Base-by-base conservation (phyloP, 2,329 filamentous ascomycete genomes). In the Aspergillus fijiensis region DNA sequence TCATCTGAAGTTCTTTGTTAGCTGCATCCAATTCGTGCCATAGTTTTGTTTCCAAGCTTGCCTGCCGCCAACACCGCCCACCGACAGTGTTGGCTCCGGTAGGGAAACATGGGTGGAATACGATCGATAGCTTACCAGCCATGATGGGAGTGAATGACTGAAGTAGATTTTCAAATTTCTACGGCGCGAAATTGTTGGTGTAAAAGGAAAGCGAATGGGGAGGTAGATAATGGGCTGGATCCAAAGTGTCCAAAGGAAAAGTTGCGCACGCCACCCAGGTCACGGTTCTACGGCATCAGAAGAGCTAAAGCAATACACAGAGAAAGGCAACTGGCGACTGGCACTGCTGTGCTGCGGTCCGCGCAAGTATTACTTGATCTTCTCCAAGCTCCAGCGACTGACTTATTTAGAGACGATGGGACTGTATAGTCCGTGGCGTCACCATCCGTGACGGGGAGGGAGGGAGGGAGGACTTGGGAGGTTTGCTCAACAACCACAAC, bases 1-100 rank as follows among this genome's bases (percentile, higher is more conserved):
- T 97, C 94, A 66, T 89, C 87, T 89, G 76, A 66, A 54, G n/a
- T 45, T 62, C 39, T 45, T 47, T 14, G 69, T 78, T 72, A 77
- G 73, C 68, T 60, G 66, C 60, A 47, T 65, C 53, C 61, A 57
- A 60, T 56, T 52, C 58, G 47, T 50, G 9, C 27, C 48, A 48
- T 52, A 49, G 49, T 23, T 29, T 29, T 10, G 7, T 29, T 47
- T 27, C 11, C 25, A n/a, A 35, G 12, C 45, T 56, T 54, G 48
- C 49, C 50, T 16, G 47, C 60, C 54, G 57, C 48, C 58, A 57
- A 55, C 61, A 64, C 52, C 51, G 33, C 49, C 3, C 50, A 53
- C 29, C 16, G 23, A 31, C 35, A 53, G 47, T 31, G 47, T 39
- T 55, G 35, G 57, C 54, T 33, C 49, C 29, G 57, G 51, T 35